Base-by-base conservation (phyloP, 148 eudicot species). In the Cornus kousa region DNA sequence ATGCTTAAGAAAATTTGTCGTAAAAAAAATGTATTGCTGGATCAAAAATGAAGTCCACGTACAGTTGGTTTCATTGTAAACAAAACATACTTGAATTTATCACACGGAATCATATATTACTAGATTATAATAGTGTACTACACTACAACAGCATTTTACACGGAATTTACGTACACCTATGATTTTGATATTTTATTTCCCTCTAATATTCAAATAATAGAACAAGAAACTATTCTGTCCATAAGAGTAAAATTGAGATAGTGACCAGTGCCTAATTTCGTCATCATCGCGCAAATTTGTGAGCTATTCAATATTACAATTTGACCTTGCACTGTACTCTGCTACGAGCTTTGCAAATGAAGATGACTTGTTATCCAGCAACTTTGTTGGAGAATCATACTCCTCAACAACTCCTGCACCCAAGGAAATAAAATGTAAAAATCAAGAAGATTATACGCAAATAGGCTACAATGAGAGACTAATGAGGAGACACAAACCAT, bases 291-390 rank as follows among this genome's bases (percentile, higher is more conserved):
- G 66, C 22, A 62, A 19, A 1, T 13, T 62, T 3, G 66, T 62
- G 8, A 20, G 20, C 8, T 62, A 13, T 17, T 62, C 66, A 62
- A 62, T 20, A 62, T 5, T 62, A 5, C 24, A 19, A 62, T 62
- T 62, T 3, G 66, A 62, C 9, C 66, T 62, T 19, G 9, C 66
- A 62, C 66, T 62, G 4, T 62, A 62, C 66, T 62, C 90, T 6
- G 90, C 90, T 50, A 87, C 90, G 14, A 87, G 88, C 76, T 85
- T 83, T 0, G 90, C 74, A 64, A 87, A 87, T 20, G 81, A 81
- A 0, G 88, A 83, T 0, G 86, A 78, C 24, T 72, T 81, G 35
- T 83, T 74, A 46, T 79, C 85, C 0, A 87, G 83, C 82, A 87
- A 81, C 62, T 55, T 83, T 73, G 24, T 33, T 0, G 90, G 88